Percentiles rank a stretch among this genome's conserved stretches.
Evolutionary conservation across 306 rosid genomes (phyloP).

Genomic region (Vigna mungo): DNA sequence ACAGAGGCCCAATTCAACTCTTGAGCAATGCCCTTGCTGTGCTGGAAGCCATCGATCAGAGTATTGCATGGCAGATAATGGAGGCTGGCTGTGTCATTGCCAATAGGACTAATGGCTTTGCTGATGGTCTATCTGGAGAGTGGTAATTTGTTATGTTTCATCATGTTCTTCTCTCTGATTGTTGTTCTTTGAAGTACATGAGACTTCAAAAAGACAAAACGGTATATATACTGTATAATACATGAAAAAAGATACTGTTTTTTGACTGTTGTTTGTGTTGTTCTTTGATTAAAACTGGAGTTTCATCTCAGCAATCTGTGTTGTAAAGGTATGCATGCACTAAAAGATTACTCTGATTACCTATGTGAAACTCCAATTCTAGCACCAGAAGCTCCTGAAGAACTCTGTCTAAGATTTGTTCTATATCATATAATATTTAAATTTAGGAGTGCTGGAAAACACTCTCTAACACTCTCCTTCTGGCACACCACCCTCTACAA

Average conservation of each 20-base stretch:
- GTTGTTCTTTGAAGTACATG: neutral
- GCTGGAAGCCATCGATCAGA: constrained; percentile 51
- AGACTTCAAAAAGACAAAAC: neutral
- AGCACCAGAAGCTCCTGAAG: too few species aligned
- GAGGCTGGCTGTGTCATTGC: constrained; percentile 59
- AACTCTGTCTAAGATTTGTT: too few species aligned
- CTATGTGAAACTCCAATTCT: too few species aligned
- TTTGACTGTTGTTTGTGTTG: neutral
- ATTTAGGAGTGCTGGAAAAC: too few species aligned
- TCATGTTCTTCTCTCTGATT: neutral
- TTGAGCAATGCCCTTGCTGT: constrained; percentile 53
- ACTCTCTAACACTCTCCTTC: too few species aligned
- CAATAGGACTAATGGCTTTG: constrained; percentile 57
- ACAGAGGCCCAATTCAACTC: constrained; percentile 60
- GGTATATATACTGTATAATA: neutral
- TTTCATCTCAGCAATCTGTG: neutral
- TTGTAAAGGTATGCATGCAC: neutral
- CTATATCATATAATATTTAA: too few species aligned
- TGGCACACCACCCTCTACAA: too few species aligned
- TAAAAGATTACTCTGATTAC: neutral
- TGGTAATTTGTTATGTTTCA: constrained; percentile 34
- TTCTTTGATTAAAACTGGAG: neutral
- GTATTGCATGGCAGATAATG: constrained; percentile 43
- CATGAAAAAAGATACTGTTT: neutral
- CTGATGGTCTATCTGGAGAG: constrained; percentile 59